Base-by-base conservation (phyloP, 2,329 filamentous ascomycete genomes). In the Calonectria multiphialidica region DNA sequence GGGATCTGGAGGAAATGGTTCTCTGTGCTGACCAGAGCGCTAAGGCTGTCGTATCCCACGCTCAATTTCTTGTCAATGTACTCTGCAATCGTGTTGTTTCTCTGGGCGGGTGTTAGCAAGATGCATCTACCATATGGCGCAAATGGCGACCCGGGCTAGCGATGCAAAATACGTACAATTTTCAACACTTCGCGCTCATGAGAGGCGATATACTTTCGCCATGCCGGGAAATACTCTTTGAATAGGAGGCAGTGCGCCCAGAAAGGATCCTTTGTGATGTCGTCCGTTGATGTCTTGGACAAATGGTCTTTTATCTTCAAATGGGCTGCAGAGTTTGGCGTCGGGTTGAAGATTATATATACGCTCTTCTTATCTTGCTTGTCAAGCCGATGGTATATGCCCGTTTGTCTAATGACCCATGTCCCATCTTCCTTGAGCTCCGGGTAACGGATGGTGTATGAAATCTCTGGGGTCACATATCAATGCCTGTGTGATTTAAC, bases 1-100 rank as follows among this genome's bases (percentile, higher is more conserved):
- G 63, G 47, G 4, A 66, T 66, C 49, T 66, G 63, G 10, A 66
- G 63, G 23, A 66, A 66, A 15, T 23, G 35, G 23, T 66, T 66
- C 16, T 66, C 63, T 4, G 50, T 37, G 28, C 47, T 55, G 12
- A 55, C 47, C 12, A 66, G 63, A 9, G 15, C 13, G 18, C 16
- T 55, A 5, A 66, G 47, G 35, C 47, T 66, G 23, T 44, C 35
- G 12, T 66, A 44, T 44, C 63, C 63, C 23, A 66, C 35, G 9
- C 35, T 21, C 15, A 55, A 15, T 16, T 50, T 50, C 40, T 33
- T 47, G 25, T 44, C 35, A 7, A 66, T 66, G 23, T 42, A 55
- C 10, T 35, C 23, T 3, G 63, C 47, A 10, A 66, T 53, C 2
- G 47, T 55, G 3, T 42, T 21, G 35, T 66, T 55, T 45, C 62